Conservation (phyloP, 1,284 basidiomycete genomes). For the Sparassis latifolia region DNA sequence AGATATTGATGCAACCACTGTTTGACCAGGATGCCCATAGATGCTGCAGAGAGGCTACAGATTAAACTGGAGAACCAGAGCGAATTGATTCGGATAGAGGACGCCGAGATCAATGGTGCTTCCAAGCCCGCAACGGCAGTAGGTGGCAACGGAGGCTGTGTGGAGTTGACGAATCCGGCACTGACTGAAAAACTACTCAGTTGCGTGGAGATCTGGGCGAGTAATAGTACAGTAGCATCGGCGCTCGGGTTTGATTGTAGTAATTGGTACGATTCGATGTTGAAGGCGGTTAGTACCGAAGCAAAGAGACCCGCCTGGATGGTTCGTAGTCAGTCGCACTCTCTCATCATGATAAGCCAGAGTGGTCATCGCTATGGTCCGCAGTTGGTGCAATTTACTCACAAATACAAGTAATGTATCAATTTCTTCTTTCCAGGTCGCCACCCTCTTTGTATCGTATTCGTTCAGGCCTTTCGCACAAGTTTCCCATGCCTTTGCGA, state of each 20-base stretch:
- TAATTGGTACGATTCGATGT: neutral
- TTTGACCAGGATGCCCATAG: conserved; percentile 14
- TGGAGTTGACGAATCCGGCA: neutral
- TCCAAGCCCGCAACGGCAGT: no score
- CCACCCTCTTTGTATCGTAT: no score
- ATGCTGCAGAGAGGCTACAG: conserved; percentile 11
- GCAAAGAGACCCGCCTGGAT: conserved; percentile 1
- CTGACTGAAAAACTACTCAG: conserved; percentile 4
- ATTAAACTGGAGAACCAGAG: conserved; percentile 17
- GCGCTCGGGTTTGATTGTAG: neutral
- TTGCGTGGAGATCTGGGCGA: conserved; percentile 4
- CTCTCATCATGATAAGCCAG: no score
- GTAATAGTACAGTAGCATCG: neutral
- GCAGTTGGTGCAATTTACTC: no score
- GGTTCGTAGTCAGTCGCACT: no score
- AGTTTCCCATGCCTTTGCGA: no score
- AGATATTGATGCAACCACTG: conserved; percentile 16
- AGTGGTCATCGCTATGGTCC: no score
- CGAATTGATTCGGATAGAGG: conserved; percentile 13
- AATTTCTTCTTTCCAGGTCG: no score
- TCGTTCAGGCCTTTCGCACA: no score
- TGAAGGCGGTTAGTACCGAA: conserved; percentile 1
- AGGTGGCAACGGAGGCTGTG: neutral
- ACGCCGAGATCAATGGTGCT: neutral
- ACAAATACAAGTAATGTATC: no score